These are phyloP conservation scores for Blastocystis hominis DNA, from an alignment of 352 stramenopile species.

Conservation along the genomic window DNA sequence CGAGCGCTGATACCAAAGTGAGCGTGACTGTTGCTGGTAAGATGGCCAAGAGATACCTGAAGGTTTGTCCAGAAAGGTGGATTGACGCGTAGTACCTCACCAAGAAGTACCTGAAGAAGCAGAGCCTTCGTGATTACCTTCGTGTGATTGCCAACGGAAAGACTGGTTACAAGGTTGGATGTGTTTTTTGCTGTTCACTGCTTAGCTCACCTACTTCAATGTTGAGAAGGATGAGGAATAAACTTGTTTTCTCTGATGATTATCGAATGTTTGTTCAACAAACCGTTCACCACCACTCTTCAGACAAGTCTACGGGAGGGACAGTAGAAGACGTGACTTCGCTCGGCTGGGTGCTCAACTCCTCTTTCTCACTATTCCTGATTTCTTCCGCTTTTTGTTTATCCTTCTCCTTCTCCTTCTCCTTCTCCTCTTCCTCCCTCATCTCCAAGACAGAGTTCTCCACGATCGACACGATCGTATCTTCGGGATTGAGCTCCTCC, in stretches of 20 bases:
- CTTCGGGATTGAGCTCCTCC: neutral
- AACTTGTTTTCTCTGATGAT: slow-evolving; percentile 13
- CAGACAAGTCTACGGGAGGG: neutral
- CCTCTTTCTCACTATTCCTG: neutral
- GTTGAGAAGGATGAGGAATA: slow-evolving; percentile 50
- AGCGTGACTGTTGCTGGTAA: slow-evolving; percentile 82
- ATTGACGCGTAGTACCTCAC: slow-evolving; percentile 78
- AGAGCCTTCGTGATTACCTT: slow-evolving; percentile 97
- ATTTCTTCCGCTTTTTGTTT: slow-evolving; percentile 5
- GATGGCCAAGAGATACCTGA: slow-evolving; percentile 92
- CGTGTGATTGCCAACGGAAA: slow-evolving; percentile 95
- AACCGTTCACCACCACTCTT: slow-evolving; percentile 40
- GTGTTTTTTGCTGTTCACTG: slow-evolving; percentile 69
- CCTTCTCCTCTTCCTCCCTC: neutral
- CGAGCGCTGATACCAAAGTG: slow-evolving; percentile 87
- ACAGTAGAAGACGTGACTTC: neutral
- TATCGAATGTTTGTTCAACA: slow-evolving; percentile 34
- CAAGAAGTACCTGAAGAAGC: slow-evolving; percentile 99
- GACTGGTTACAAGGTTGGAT: slow-evolving; percentile 82
- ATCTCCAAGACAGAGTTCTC: no score
- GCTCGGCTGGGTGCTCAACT: neutral
- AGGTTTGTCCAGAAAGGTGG: neutral
- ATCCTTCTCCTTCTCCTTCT: neutral
- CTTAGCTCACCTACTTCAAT: slow-evolving; percentile 43
- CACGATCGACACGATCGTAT: no score